phyloP scores from a whole-genome alignment of 2,329 filamentous ascomycete genomes.

The Truncatella angustata region DNA sequence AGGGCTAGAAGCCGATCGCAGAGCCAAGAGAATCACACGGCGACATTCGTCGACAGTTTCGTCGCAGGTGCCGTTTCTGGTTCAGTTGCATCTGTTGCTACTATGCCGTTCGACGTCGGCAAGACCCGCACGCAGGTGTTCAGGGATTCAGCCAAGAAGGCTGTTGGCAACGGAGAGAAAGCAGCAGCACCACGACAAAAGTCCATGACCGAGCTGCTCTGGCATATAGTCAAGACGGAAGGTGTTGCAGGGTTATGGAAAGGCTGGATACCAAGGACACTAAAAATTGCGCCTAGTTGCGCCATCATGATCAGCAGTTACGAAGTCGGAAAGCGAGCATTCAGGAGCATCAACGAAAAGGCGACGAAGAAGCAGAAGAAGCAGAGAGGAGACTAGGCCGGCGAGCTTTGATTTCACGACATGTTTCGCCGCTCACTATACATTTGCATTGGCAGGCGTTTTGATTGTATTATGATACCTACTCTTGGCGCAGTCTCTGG shows the following conservation, averaged over 20 bases:
- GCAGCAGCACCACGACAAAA: conserved; percentile 65
- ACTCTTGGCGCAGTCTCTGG: conserved; percentile 7
- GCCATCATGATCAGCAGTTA: conserved; percentile 99
- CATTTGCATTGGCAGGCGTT: conserved; percentile 30
- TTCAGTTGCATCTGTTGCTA: conserved; percentile 80
- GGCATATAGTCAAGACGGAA: conserved; percentile 87
- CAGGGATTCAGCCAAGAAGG: conserved; percentile 47
- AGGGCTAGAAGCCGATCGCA: conserved; percentile 54
- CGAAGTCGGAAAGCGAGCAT: conserved; percentile 90
- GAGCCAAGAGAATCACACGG: conserved; percentile 66
- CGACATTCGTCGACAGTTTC: conserved; percentile 87
- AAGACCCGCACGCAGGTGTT: conserved; percentile 93
- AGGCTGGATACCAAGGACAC: conserved; percentile 85
- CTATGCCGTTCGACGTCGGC: conserved; percentile 94
- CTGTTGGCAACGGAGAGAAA: conserved; percentile 22
- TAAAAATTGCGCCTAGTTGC: conserved; percentile 94
- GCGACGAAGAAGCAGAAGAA: conserved; percentile 25
- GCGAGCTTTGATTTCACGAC: conserved; percentile 14
- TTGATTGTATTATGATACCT: conserved; percentile 26
- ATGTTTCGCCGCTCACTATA: conserved; percentile 10
- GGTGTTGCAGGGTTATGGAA: conserved; percentile 79
- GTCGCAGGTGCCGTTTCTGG: conserved; percentile 81
- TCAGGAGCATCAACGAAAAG: conserved; percentile 68
- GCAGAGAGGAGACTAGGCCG: conserved; percentile 4
- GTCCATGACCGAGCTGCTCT: conserved; percentile 79